phyloP scores from a whole-genome alignment of 345 rosid species.

The Camelina sativa region DNA sequence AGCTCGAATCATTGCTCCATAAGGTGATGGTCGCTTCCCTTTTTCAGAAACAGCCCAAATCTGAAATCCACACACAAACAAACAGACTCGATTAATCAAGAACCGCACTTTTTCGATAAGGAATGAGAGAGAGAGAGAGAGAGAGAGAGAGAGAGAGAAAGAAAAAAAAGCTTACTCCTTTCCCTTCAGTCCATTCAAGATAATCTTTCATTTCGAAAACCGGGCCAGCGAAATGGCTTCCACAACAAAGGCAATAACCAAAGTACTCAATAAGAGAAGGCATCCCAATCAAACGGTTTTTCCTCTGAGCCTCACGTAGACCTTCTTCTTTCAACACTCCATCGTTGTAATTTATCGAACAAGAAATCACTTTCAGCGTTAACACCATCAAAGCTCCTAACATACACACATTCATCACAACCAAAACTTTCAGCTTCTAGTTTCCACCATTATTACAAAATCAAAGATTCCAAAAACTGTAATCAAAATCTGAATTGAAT shows the following conservation, averaged over 20 bases:
- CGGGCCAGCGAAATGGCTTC: constrained; percentile 97
- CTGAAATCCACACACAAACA: constrained; percentile 49
- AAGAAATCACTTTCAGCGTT: constrained; percentile 92
- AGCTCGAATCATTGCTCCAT: constrained; percentile 68
- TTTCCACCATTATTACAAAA: constrained; percentile 20
- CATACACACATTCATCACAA: neutral
- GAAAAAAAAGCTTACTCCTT: constrained; percentile 62
- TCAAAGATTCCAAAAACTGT: neutral
- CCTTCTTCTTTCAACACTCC: constrained; percentile 79
- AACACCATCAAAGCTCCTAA: constrained; percentile 97
- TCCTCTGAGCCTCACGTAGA: constrained; percentile 84
- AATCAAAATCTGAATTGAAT: neutral
- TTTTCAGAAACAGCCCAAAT: constrained; percentile 65
- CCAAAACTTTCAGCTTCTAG: neutral
- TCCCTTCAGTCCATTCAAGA: constrained; percentile 88
- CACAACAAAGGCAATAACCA: constrained; percentile 94
- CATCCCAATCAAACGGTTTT: constrained; percentile 63
- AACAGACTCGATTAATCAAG: constrained; percentile 25
- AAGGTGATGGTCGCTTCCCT: constrained; percentile 66
- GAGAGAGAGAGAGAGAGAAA: neutral
- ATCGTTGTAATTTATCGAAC: constrained; percentile 84
- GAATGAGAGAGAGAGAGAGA: neutral
- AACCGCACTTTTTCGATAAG: neutral
- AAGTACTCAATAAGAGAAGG: constrained; percentile 84
- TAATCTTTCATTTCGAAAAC: constrained; percentile 95